Evolutionary conservation across 805 yeast genomes (phyloP), one percentile per base, ranked within the genome.

Genomic region (Candida nemodendra): DNA sequence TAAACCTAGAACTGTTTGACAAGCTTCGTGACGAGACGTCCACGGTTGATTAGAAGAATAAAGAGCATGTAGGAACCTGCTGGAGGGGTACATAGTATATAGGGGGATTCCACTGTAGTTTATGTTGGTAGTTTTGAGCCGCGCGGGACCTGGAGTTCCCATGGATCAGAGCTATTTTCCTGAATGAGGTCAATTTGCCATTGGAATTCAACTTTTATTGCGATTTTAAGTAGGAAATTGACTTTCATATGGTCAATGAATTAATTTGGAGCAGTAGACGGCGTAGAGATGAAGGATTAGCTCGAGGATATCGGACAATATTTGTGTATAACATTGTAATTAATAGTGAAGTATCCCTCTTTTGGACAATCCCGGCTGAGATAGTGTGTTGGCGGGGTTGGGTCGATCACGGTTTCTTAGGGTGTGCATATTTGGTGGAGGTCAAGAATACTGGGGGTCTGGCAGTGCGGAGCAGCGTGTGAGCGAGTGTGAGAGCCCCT

Each of bases 1-100:
- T 88, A 44, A 84, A 79, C 29, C 63, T 88, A 37, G 81, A 76
- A 54, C 57, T 87, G 12, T 81, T 76, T 62, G 84, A 82, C 34
- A 43, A 55, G 30, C 31, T 17, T 23, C 14, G 23, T 28, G 24
- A 21, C 11, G 24, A 21, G 7, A 21, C 11, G 24, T 21, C 9
- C 11, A 21, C 11, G 24, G 11, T 21, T 21, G 24, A 21, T 7
- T 21, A 21, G 11, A 21, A 11, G 11, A 8, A 21, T 11, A 21
- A 11, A 21, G 7, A 21, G 24, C 11, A 21, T 7, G 11, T 7
- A 21, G 11, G 24, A 21, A 11, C 11, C 11, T 7, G 7, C 7
- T 21, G 11, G 24, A 21, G 7, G 24, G 24, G 24, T 8, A 21
- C 9, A 8, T 21, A 21, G 9, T 11, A n/a, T n/a, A n/a, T n/a